These are phyloP conservation scores for Taphrina deformans DNA, from an alignment of 1,139 yeast species.

Conservation along the genomic window DNA sequence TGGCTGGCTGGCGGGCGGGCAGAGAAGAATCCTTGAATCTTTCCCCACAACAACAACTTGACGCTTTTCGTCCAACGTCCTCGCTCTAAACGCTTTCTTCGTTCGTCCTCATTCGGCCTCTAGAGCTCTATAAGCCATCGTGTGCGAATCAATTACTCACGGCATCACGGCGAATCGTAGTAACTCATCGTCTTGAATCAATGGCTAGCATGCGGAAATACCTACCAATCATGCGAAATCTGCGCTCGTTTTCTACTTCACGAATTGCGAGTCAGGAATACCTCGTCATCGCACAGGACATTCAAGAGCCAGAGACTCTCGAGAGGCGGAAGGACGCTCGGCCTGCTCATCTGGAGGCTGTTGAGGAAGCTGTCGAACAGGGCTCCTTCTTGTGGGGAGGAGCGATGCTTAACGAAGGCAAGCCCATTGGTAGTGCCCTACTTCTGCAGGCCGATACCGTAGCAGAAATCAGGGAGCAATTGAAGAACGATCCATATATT, in stretches of 20 bases:
- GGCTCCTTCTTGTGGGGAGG: constrained; percentile 22
- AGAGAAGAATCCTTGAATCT: no score
- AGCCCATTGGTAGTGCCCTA: constrained; percentile 19
- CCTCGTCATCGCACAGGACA: constrained; percentile 27
- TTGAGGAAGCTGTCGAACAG: neutral
- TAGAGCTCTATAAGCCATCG: no score
- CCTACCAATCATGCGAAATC: neutral
- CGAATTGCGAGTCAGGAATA: neutral
- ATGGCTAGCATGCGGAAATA: neutral
- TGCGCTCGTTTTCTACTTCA: neutral
- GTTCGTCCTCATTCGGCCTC: no score
- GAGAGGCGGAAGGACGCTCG: constrained; percentile 11
- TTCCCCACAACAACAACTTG: neutral
- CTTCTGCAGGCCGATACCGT: constrained; percentile 13
- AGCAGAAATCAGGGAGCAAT: constrained; percentile 4
- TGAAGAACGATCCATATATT: constrained; percentile 20
- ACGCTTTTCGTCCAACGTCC: neutral
- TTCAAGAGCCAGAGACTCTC: constrained; percentile 12
- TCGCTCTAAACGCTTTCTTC: no score
- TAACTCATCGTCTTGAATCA: no score
- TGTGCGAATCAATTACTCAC: no score
- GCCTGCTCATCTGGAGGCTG: constrained; percentile 23
- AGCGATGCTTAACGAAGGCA: constrained; percentile 23
- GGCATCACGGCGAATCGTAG: no score
- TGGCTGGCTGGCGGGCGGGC: neutral